These are phyloP conservation scores for Musa balbisiana DNA, from an alignment of 202 grass and related monocot genomes.

Conservation along the genomic window DNA sequence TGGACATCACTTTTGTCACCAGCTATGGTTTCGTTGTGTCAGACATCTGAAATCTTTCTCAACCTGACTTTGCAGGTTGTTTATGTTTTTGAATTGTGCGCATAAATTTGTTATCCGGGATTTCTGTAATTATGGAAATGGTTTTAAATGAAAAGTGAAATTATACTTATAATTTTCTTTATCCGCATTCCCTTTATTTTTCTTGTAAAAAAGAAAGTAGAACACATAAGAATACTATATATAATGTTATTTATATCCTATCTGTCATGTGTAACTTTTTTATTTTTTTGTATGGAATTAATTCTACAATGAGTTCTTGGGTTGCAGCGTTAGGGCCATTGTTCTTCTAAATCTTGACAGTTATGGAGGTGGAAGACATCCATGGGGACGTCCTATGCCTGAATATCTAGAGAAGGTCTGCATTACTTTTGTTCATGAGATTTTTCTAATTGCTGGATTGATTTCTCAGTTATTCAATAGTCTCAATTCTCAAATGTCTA, in stretches of 20 bases:
- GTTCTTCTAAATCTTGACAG: conserved; percentile 83
- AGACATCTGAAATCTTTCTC: no score
- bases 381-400: conserved; percentile 87
- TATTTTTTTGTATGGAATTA: neutral
- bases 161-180: no score
- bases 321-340: conserved; percentile 80
- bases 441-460: neutral
- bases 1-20: no score
- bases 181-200: no score
- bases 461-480: neutral
- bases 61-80: no score
- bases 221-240: neutral
- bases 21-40: no score
- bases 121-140: no score
- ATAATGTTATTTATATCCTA: neutral
- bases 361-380: conserved; percentile 85
- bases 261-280: neutral
- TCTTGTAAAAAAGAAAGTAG: no score
- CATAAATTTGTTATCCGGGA: no score
- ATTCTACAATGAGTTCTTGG: neutral
- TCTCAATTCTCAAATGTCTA: neutral
- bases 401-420: conserved; percentile 88
- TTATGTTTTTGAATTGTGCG: no score
- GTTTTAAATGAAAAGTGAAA: no score
- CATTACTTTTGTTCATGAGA: conserved; percentile 1